These are phyloP conservation scores for Leccinum rimulosum DNA, from an alignment of 768 basidiomycete species.

Conservation along the genomic window DNA sequence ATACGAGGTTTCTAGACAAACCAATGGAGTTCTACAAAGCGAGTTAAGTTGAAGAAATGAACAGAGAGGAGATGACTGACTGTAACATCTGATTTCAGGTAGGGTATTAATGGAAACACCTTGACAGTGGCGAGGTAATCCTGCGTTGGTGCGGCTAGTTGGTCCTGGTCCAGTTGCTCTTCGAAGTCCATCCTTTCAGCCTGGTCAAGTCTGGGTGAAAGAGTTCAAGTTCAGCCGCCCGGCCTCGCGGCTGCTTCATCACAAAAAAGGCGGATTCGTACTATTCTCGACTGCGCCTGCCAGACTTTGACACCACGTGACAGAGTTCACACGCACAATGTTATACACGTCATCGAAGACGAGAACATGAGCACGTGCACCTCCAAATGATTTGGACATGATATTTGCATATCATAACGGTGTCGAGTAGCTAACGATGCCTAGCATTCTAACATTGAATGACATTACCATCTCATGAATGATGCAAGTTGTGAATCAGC, in stretches of 20 bases:
- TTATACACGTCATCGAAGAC: too few species aligned
- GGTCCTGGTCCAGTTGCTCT: constrained; percentile 26
- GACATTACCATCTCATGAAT: too few species aligned
- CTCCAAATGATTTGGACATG: too few species aligned
- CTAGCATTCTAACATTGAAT: too few species aligned
- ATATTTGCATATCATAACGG: too few species aligned
- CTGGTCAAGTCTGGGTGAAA: background rate
- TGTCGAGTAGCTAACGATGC: too few species aligned
- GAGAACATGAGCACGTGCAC: too few species aligned
- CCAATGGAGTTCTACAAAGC: constrained; percentile 26
- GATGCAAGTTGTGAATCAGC: too few species aligned
- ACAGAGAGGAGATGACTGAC: constrained; percentile 43
- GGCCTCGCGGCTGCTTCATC: constrained; percentile 1
- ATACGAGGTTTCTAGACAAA: constrained; percentile 8
- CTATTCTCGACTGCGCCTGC: too few species aligned
- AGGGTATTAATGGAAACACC: constrained; percentile 80
- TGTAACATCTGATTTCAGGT: constrained; percentile 64
- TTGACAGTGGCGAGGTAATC: constrained; percentile 60
- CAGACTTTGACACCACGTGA: too few species aligned
- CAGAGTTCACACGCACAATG: too few species aligned
- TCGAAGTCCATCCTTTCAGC: constrained; percentile 36
- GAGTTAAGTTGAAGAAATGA: constrained; percentile 7
- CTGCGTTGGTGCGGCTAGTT: constrained; percentile 49
- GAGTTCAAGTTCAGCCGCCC: background rate
- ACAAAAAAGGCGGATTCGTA: too few species aligned